Conservation (phyloP, 345 rosid genomes). For the Eucalyptus erythrocorys region DNA sequence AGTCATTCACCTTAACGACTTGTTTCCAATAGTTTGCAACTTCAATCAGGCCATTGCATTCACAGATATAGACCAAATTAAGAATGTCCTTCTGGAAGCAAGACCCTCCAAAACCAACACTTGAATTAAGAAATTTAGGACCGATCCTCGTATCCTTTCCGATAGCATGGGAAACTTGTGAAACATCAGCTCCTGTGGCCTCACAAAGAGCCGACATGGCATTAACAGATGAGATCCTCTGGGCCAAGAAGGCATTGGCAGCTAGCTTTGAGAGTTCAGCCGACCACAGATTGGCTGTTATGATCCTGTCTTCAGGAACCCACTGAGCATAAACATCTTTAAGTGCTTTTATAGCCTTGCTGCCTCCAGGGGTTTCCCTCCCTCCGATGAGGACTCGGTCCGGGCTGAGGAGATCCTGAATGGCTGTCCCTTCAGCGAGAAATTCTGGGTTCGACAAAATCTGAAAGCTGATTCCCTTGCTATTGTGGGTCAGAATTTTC, state of each 20-base stretch:
- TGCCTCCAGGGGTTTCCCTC: conserved; percentile 61
- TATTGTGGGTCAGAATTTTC: conserved; percentile 60
- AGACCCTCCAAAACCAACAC: conserved; percentile 87
- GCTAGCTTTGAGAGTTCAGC: conserved; percentile 92
- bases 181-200: conserved; percentile 72
- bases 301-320: conserved; percentile 61
- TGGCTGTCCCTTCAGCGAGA: conserved; percentile 85
- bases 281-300: conserved; percentile 77
- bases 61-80: conserved; percentile 67
- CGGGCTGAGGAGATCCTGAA: conserved; percentile 53
- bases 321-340: conserved; percentile 76
- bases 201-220: conserved; percentile 88
- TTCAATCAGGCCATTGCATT: conserved; percentile 68
- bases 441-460: conserved; percentile 86
- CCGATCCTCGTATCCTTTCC: conserved; percentile 78
- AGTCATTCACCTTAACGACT: conserved; percentile 71
- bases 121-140: conserved; percentile 65
- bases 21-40: conserved; percentile 80
- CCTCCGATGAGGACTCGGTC: conserved; percentile 86
- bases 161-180: conserved; percentile 55
- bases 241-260: conserved; percentile 84
- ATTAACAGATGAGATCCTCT: conserved; percentile 74
- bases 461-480: conserved; percentile 75
- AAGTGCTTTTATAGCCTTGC: conserved; percentile 47
- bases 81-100: conserved; percentile 82